Evolutionary conservation across 805 yeast genomes (phyloP).

Genomic region (Hemisphaericaspora nanyangensis): DNA sequence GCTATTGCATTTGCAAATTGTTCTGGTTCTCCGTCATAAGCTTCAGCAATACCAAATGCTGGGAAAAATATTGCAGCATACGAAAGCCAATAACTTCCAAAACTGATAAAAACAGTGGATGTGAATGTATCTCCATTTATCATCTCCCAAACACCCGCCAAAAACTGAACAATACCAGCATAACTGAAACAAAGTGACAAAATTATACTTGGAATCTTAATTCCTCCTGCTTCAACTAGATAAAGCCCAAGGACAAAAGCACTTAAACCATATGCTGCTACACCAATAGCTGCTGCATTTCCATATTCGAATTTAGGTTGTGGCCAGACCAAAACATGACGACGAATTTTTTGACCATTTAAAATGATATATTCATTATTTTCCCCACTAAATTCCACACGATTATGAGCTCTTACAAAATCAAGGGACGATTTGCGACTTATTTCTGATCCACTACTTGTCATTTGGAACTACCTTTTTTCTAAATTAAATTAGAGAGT

Average conservation of each 20-base stretch:
- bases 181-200: slow-evolving; percentile 46
- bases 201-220: slow-evolving; percentile 37
- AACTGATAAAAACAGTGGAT: slow-evolving; percentile 47
- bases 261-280: slow-evolving; percentile 44
- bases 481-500: no score
- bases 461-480: no score
- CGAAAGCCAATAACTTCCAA: slow-evolving; percentile 54
- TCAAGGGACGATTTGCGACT: no score
- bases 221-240: slow-evolving; percentile 43
- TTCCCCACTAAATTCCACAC: no score
- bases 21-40: slow-evolving; percentile 22
- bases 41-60: slow-evolving; percentile 30
- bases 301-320: slow-evolving; percentile 34
- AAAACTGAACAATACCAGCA: slow-evolving; percentile 48
- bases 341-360: slow-evolving; percentile 41
- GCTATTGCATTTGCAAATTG: slow-evolving; percentile 28
- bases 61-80: slow-evolving; percentile 30
- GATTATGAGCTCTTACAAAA: no score
- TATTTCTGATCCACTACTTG: no score
- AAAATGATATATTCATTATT: slow-evolving; percentile 41
- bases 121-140: slow-evolving; percentile 56
- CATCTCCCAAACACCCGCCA: slow-evolving; percentile 51
- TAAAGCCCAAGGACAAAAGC: slow-evolving; percentile 47
- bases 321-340: no score
- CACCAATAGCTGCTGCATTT: slow-evolving; percentile 56